Evolutionary conservation across 768 basidiomycete genomes (phyloP), one percentile per base, ranked within the genome.

Genomic region (Tricholoma furcatifolium): DNA sequence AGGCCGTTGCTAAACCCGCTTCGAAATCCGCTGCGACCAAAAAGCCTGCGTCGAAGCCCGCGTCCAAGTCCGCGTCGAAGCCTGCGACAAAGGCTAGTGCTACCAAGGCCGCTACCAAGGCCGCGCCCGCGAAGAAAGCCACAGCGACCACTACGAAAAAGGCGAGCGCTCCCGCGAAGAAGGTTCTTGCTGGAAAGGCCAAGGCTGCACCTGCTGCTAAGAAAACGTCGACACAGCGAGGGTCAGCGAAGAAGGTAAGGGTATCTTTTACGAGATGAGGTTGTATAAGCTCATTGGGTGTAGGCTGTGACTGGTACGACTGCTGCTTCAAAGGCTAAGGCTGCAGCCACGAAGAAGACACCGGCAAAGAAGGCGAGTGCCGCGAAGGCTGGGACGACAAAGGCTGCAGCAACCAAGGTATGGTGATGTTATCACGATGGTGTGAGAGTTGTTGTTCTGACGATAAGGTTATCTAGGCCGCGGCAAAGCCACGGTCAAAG

Each of bases 241-340:
- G 54, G 27, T 14, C 48, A 0, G 48, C 44, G 21, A 51, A 55
- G 36, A 55, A 55, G 45, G 41, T 44, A 30, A n/a, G n/a, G 18
- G 48, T 4, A 18, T 46, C 23, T 43, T 18, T 43, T 24, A 27
- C 20, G 38, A 35, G 38, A 45, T 12, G 51, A 15, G 35, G 32
- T 7, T 47, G 17, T 20, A 14, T 12, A 15, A 18, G 17, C 46
- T 47, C n/a, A 47, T 39, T 36, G 27, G 12, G 11, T 47, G 15
- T 59, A 86, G 84, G 72, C 75, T 57, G 71, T 77, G 21, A 84
- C 79, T 35, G 82, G 84, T 8, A 70, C 73, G 0, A 72, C 70
- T 10, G 60, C 78, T 21, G 62, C 77, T 32, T 54, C 74, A 41
- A 75, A 72, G 60, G 70, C 73, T 4, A 74, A 73, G 62, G 58